Conservation (phyloP, 116 monocot species). For the Cymodocea nodosa region DNA sequence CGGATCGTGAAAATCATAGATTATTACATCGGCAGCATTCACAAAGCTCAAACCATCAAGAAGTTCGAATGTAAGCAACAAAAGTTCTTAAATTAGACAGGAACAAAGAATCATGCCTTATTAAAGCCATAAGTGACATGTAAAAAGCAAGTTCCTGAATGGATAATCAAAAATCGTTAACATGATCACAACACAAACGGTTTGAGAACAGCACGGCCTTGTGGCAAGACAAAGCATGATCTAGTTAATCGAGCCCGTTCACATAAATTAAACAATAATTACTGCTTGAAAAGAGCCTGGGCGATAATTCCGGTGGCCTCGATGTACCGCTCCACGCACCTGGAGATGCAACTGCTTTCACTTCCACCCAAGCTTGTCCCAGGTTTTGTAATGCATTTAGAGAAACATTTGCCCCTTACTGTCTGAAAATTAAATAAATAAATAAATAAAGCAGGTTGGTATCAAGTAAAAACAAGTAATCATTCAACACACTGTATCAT, state of each 20-base stretch:
- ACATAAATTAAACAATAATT: constrained; percentile 7
- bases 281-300: constrained; percentile 43
- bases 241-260: too few relatives aligned
- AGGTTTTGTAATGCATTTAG: constrained; percentile 54
- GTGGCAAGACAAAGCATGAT: too few relatives aligned
- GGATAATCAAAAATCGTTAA: too few relatives aligned
- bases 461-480: neutral
- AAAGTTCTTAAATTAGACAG: too few relatives aligned
- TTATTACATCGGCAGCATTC: too few relatives aligned
- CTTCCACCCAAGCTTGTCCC: constrained; percentile 50
- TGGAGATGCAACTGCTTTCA: constrained; percentile 53
- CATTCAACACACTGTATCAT: neutral
- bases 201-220: too few relatives aligned
- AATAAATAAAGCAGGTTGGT: neutral
- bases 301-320: constrained; percentile 59
- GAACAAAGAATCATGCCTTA: too few relatives aligned
- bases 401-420: constrained; percentile 56
- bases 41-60: too few relatives aligned
- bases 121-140: too few relatives aligned
- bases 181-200: too few relatives aligned
- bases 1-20: too few relatives aligned
- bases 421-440: constrained; percentile 19
- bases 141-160: neutral
- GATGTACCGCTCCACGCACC: constrained; percentile 50
- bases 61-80: too few relatives aligned